Conservation (phyloP, 2,329 filamentous ascomycete species). For the Aureobasidium sp. region DNA sequence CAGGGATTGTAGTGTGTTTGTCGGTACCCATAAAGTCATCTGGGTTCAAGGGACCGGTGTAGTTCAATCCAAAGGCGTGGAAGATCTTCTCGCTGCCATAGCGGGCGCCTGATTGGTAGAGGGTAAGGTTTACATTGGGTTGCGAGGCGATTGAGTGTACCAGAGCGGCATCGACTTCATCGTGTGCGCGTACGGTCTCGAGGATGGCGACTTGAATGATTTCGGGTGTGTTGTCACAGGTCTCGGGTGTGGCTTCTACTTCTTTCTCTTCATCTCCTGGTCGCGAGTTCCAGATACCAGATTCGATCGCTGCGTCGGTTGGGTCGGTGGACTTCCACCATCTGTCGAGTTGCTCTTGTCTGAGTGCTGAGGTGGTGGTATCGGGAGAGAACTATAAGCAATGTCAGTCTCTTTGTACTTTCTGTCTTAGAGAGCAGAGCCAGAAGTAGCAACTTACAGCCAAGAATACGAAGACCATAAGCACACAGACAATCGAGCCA, state of each 20-base stretch:
- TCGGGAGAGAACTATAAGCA: background rate
- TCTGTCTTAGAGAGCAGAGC: no score
- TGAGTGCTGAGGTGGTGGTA: background rate
- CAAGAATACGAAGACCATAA: background rate
- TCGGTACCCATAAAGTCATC: constrained; percentile 10
- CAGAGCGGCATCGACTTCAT: constrained; percentile 24
- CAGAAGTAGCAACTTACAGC: background rate
- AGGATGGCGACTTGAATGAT: constrained; percentile 29
- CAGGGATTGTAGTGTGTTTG: constrained; percentile 15
- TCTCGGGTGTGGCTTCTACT: background rate
- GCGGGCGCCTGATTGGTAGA: constrained; percentile 20
- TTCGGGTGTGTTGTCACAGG: background rate
- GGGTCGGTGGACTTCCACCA: background rate
- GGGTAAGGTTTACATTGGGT: constrained; percentile 15
- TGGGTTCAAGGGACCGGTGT: background rate
- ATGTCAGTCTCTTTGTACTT: background rate
- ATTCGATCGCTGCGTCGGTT: background rate
- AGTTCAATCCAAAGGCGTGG: constrained; percentile 18
- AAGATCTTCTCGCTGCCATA: constrained; percentile 22
- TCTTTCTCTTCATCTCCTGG: background rate
- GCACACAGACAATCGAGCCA: background rate
- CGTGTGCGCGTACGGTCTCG: constrained; percentile 22
- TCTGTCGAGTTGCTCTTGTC: constrained; percentile 1
- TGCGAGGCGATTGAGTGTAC: constrained; percentile 22
- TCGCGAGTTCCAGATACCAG: background rate